Percentiles rank a stretch among this genome's conserved stretches.
phyloP scores from a whole-genome alignment of 176 grass and related monocot genomes.

The Zoysia pacifica region DNA sequence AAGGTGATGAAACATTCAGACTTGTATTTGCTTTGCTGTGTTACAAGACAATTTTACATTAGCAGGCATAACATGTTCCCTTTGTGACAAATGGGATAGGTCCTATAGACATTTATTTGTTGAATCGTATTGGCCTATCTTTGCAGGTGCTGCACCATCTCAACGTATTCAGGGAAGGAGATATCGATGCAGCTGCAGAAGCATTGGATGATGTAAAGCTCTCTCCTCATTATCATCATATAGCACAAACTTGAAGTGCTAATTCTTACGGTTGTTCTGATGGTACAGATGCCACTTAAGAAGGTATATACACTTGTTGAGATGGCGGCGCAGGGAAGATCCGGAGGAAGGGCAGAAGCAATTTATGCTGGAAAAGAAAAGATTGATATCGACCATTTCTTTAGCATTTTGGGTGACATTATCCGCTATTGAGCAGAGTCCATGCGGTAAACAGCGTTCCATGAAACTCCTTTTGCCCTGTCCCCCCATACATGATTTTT shows the following conservation, averaged over 20 bases:
- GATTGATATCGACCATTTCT: constrained; percentile 92
- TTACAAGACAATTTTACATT: background rate
- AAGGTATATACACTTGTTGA: constrained; percentile 77
- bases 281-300: constrained; percentile 80
- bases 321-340: constrained; percentile 80
- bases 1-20: constrained; percentile 58
- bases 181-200: constrained; percentile 77
- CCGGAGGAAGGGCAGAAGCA: constrained; percentile 64
- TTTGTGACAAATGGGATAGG: background rate
- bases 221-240: background rate
- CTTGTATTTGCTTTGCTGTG: background rate
- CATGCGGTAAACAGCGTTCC: background rate
- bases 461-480: background rate
- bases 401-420: constrained; percentile 84
- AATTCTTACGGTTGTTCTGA: constrained; percentile 26
- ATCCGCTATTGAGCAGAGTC: constrained; percentile 44
- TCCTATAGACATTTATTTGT: background rate
- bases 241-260: background rate
- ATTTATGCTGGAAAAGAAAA: constrained; percentile 79
- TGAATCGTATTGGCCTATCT: constrained; percentile 16
- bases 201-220: constrained; percentile 71
- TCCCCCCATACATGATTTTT: background rate
- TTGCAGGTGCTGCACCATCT: constrained; percentile 70
- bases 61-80: background rate
- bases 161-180: constrained; percentile 66